phyloP scores from a whole-genome alignment of 192 early-diverging fungal genomes.

The Backusella liffmaniae region DNA sequence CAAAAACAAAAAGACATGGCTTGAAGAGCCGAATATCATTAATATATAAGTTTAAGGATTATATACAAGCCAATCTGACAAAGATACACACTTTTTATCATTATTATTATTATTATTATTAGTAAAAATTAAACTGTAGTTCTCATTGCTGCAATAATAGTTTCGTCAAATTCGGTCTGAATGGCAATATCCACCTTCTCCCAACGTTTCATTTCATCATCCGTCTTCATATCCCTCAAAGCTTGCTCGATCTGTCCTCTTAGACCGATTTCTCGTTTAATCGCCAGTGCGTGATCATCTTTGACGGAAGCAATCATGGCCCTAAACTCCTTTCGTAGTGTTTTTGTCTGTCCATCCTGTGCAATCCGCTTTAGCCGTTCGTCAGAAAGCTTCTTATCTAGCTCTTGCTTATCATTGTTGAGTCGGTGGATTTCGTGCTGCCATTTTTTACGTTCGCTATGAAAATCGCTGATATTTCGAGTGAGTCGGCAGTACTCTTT shows the following conservation, averaged over 20 bases:
- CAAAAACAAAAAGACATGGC: no score
- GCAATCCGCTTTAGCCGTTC: conserved; percentile 33
- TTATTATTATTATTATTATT: background rate
- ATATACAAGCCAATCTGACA: no score
- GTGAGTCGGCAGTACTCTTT: conserved; percentile 44
- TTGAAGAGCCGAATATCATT: no score
- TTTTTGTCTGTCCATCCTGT: conserved; percentile 29
- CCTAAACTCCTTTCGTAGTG: conserved; percentile 53
- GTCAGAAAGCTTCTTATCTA: conserved; percentile 36
- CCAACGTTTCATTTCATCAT: conserved; percentile 32
- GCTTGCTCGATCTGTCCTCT: conserved; percentile 38
- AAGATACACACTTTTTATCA: no score
- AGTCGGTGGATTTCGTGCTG: conserved; percentile 24
- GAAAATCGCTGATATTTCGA: conserved; percentile 42
- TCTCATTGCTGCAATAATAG: background rate
- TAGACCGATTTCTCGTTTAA: conserved; percentile 41
- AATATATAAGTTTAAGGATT: no score
- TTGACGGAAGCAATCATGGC: conserved; percentile 45
- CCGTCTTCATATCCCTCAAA: conserved; percentile 38
- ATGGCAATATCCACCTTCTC: conserved; percentile 27
- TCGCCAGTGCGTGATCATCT: conserved; percentile 40
- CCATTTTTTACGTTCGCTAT: conserved; percentile 36
- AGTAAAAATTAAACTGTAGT: background rate
- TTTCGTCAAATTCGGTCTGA: conserved; percentile 22
- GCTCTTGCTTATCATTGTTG: background rate